Conservation (phyloP, 2,329 filamentous ascomycete species). For the Scedosporium dehoogii region DNA sequence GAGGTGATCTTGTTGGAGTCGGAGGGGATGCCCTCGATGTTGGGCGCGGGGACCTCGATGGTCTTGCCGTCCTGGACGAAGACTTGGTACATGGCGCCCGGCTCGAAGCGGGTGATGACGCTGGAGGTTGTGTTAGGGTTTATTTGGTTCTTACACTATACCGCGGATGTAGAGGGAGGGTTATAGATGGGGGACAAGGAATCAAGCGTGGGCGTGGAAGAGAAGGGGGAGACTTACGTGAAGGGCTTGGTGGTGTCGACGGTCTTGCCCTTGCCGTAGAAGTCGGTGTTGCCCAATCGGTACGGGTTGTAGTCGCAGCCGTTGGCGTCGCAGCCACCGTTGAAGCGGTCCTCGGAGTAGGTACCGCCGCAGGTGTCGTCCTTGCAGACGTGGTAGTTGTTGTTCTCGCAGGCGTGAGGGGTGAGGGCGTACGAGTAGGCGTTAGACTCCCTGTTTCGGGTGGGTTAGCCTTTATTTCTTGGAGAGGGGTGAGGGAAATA, state of each 20-base stretch:
- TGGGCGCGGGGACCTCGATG: slow-evolving; percentile 32
- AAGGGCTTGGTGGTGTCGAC: slow-evolving; percentile 48
- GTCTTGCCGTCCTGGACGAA: slow-evolving; percentile 50
- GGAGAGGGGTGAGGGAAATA: too few species aligned
- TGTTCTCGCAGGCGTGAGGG: slow-evolving; percentile 42
- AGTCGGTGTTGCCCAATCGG: slow-evolving; percentile 49
- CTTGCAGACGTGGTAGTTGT: slow-evolving; percentile 25
- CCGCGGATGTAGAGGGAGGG: neutral
- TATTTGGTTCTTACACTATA: neutral
- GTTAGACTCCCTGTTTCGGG: slow-evolving; percentile 35
- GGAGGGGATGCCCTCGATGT: slow-evolving; percentile 34
- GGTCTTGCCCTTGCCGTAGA: slow-evolving; percentile 47
- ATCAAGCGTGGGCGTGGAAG: neutral
- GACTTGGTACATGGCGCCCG: slow-evolving; percentile 43
- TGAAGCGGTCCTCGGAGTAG: slow-evolving; percentile 39
- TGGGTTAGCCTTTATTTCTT: too few species aligned
- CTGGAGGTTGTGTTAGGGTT: slow-evolving; percentile 14
- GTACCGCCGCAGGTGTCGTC: slow-evolving; percentile 33
- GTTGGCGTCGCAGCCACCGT: slow-evolving; percentile 50
- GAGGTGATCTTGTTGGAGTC: slow-evolving; percentile 49
- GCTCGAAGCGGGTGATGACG: slow-evolving; percentile 50
- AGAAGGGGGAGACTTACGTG: slow-evolving; percentile 21
- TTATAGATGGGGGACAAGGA: neutral
- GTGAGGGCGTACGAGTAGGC: slow-evolving; percentile 44
- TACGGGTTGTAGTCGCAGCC: slow-evolving; percentile 58